phyloP scores from a whole-genome alignment of 208 protist genomes.

The Lotmaria passim region DNA sequence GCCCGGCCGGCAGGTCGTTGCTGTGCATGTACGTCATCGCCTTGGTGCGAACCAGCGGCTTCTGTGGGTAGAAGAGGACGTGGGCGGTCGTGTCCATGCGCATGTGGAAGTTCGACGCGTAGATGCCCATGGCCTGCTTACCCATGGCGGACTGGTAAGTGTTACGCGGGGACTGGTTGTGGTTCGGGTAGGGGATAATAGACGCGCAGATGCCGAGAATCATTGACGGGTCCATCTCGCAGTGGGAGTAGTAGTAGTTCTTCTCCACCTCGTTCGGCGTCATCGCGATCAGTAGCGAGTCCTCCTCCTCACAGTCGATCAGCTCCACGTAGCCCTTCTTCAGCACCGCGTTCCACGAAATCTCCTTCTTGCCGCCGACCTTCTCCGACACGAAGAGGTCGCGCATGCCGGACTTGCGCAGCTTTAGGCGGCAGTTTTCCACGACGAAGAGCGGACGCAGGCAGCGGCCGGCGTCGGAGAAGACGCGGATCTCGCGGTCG shows the following conservation, averaged over 20 bases:
- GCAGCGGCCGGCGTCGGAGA: conserved; percentile 77
- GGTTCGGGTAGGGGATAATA: conserved; percentile 99
- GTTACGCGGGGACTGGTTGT: conserved; percentile 99
- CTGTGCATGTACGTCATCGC: conserved; percentile 97
- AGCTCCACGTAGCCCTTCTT: conserved; percentile 83
- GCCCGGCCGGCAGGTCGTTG: conserved; percentile 97
- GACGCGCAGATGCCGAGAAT: conserved; percentile 92
- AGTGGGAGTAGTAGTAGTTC: conserved; percentile 87
- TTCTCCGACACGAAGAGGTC: conserved; percentile 79
- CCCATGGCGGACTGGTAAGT: conserved; percentile 99
- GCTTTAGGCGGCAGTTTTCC: conserved; percentile 56
- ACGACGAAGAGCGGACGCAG: conserved; percentile 81
- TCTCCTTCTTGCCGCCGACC: conserved; percentile 69
- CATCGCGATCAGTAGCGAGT: conserved; percentile 98
- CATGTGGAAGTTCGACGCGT: conserved; percentile 95
- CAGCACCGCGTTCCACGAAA: conserved; percentile 74
- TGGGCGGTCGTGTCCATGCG: conserved; percentile 99
- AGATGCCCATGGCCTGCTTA: conserved; percentile 98
- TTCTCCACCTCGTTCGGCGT: conserved; percentile 64
- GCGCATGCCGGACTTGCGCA: conserved; percentile 67
- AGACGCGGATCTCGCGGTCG: conserved; percentile 76
- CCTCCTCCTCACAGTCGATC: conserved; percentile 99
- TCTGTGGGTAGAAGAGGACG: conserved; percentile 98
- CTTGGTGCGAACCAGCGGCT: conserved; percentile 96
- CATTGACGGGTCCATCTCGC: conserved; percentile 92